Evolutionary conservation across 179 eudicot genomes (phyloP), one percentile per base, ranked within the genome.

Genomic region (Drosera spatulata): DNA sequence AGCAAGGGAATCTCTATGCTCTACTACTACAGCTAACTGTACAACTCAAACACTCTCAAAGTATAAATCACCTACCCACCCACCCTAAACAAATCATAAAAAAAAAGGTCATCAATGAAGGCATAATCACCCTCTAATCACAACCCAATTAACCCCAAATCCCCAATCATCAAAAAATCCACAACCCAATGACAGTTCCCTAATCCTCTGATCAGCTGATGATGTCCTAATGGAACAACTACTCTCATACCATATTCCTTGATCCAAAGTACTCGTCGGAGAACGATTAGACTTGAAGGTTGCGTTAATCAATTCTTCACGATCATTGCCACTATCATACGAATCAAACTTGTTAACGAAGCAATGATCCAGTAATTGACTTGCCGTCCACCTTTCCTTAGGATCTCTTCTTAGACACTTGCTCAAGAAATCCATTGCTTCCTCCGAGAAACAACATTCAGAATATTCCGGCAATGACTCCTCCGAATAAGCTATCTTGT

Each of bases 341-440:
- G 40, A 54, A 54, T 48, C 51, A 45, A 63, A 54, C 56, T 69
- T 66, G 6, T 10, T 54, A 4, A 85, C 43, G 67, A 88, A 85
- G 1, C 88, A 86, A 61, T 88, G 95, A 9, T 53, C 45, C n/a
- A 84, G 80, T 10, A 88, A 83, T 58, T 84, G 69, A 14, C 40
- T 61, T 0, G 84, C 82, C n/a, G 82, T 79, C 90, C 80, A 84
- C 56, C 95, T 65, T 65, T 83, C 64, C 13, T 58, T 61, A 4
- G 88, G 79, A 61, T 86, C 76, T 42, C 75, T 82, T 39, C 58
- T 76, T 52, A 84, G 59, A 60, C 96, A 86, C 61, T 67, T 83
- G 37, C 68, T 61, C 58, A 88, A 64, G 67, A 88, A 86, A 72
- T 86, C 86, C 77, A 67, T 80, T 22, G 79, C 95, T 62, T 77